Base-by-base conservation (phyloP, 2,329 filamentous ascomycete genomes). In the Monilinia vaccinii-corymbosi region DNA sequence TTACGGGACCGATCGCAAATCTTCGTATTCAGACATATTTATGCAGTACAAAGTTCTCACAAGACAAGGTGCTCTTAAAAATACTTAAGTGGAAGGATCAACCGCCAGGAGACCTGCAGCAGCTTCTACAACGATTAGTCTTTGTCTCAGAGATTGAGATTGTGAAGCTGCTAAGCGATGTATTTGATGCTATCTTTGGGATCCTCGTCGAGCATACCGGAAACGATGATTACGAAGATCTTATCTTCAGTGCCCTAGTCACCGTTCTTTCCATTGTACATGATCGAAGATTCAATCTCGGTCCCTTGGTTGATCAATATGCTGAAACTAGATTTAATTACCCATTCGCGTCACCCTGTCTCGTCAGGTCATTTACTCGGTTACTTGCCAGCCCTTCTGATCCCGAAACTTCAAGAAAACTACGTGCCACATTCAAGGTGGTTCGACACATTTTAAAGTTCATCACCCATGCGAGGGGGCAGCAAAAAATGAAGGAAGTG, bases 71-170 rank as follows among this genome's bases (percentile, higher is more conserved):
- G 18, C 82, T 99, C 13, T 77, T 97, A 21, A 88, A 90, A 18
- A 78, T 99, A 31, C 75, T 97, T 38, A 89, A 87, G 67, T 97
- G 94, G 94, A 90, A 85, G 69, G 87, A 93, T 14, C 80, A 86
- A 45, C 79, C 86, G 0, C 81, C 85, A 49, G 84, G 86, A 32
- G 85, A 92, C 40, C 79, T 97, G 1, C 79, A 89, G 0, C 80
- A 84, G 28, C 77, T 96, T 0, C 76, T 99, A 46, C 88, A 88
- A 71, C 86, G 92, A 66, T 83, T 97, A 52, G 86, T 92, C 23
- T 97, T 97, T 66, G 92, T 99, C 0, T 89, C 94, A 0, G 94
- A 99, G 72, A 96, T 97, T 60, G 95, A 99, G 74, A 89, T 99
- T 38, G 94, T 99, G 63, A 99, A 97, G 76, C 81, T 97, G 46